Conservation (phyloP, 345 rosid genomes). For the Aegle marmelos region DNA sequence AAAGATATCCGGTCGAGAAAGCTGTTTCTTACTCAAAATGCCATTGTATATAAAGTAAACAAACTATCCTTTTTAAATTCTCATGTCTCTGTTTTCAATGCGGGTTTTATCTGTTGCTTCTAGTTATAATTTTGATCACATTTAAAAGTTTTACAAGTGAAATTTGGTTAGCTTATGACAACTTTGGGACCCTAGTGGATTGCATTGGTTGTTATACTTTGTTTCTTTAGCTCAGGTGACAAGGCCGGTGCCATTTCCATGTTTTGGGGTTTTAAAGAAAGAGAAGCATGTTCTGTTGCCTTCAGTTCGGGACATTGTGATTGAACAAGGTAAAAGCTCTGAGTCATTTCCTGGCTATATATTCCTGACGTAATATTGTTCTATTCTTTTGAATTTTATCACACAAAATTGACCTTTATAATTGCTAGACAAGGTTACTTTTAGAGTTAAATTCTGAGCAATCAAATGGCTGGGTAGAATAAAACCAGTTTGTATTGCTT, state of each 20-base stretch:
- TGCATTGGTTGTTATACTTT: neutral
- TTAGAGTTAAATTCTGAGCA: neutral
- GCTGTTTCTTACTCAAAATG: slow-evolving; percentile 60
- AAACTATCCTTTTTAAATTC: neutral
- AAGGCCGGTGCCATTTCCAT: slow-evolving; percentile 60
- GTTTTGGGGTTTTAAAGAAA: slow-evolving; percentile 61
- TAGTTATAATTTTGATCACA: neutral
- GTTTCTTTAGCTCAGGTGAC: slow-evolving; percentile 37
- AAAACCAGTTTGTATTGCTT: neutral
- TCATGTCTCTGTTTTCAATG: neutral
- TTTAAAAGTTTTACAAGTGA: neutral
- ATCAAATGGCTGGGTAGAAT: neutral
- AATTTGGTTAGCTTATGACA: neutral
- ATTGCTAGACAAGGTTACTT: neutral
- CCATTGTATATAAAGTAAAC: slow-evolving; percentile 62
- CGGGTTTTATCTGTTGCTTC: neutral
- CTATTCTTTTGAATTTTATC: neutral
- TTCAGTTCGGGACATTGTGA: slow-evolving; percentile 57
- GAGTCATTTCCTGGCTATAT: neutral
- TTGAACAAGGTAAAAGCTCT: slow-evolving; percentile 56
- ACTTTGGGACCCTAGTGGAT: neutral
- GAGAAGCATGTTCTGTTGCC: slow-evolving; percentile 68
- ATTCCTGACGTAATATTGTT: neutral
- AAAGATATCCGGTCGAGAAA: slow-evolving; percentile 57
- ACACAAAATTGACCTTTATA: neutral